A percentile compares a stretch with the other conserved stretches of the same genome.
These are phyloP conservation scores for Ophiocordyceps sinensis DNA, from an alignment of 2,329 filamentous ascomycete genomes.

Conservation along the genomic window DNA sequence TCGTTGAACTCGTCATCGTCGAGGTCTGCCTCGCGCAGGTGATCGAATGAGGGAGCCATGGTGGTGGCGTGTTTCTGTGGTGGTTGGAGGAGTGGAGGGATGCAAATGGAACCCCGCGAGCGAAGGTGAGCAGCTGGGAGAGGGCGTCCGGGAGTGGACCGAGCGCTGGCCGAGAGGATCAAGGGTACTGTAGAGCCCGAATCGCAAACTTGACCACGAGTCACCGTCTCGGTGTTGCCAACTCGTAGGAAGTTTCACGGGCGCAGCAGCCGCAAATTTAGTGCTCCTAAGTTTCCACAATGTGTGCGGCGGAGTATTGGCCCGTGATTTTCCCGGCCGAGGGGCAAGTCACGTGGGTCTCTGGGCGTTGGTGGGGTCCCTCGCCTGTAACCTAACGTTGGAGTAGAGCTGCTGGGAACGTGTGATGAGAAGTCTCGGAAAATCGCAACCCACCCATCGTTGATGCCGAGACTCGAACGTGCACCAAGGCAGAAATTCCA, in stretches of 20 bases:
- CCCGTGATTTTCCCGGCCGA: slow-evolving; percentile 15
- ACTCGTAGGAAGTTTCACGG: neutral
- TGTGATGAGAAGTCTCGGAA: neutral
- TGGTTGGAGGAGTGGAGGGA: slow-evolving; percentile 15
- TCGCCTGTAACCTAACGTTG: neutral
- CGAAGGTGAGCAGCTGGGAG: slow-evolving; percentile 4
- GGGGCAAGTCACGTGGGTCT: slow-evolving; percentile 27
- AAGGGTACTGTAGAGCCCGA: neutral
- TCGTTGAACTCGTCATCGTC: slow-evolving; percentile 76
- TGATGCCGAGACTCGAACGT: neutral
- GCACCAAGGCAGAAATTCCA: neutral
- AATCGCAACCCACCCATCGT: neutral
- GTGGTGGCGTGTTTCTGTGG: slow-evolving; percentile 35
- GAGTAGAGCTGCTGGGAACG: neutral
- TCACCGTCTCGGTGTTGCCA: neutral
- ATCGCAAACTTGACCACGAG: neutral
- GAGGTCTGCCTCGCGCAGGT: slow-evolving; percentile 81
- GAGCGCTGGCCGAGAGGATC: neutral
- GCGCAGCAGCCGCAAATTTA: slow-evolving; percentile 19
- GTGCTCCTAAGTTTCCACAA: slow-evolving; percentile 18
- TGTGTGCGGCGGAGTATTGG: slow-evolving; percentile 26
- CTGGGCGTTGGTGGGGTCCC: slow-evolving; percentile 3
- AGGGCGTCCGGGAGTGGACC: slow-evolving; percentile 5
- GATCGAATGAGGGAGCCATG: slow-evolving; percentile 85
- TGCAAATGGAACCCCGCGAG: slow-evolving; percentile 22